Evolutionary conservation across 768 basidiomycete genomes (phyloP).

Genomic region (Agrocybe pediades): DNA sequence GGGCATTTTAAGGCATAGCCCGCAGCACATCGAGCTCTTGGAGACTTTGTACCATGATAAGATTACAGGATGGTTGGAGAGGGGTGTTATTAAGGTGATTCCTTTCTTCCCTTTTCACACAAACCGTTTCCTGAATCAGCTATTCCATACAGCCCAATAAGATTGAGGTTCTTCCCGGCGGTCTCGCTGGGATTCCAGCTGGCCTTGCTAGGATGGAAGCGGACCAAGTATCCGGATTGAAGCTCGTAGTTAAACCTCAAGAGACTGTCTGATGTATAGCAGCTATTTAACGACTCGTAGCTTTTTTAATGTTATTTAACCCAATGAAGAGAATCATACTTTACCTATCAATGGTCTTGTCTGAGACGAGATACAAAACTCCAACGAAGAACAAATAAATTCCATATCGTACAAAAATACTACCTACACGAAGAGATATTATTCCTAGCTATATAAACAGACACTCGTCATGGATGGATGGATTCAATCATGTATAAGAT

Average conservation of each 20-base stretch:
- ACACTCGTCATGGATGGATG: too few relatives aligned
- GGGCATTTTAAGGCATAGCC: slow-evolving; percentile 5
- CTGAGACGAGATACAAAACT: too few relatives aligned
- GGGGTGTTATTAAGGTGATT: slow-evolving; percentile 21
- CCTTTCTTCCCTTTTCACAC: background rate
- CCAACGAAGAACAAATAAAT: too few relatives aligned
- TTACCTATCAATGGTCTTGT: too few relatives aligned
- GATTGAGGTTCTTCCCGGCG: slow-evolving; percentile 42
- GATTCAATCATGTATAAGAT: too few relatives aligned
- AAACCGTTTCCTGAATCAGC: background rate
- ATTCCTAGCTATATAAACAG: too few relatives aligned
- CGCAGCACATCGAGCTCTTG: slow-evolving; percentile 17
- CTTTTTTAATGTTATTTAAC: too few relatives aligned
- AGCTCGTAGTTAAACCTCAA: slow-evolving; percentile 44
- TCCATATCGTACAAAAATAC: too few relatives aligned
- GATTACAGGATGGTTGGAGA: slow-evolving; percentile 13
- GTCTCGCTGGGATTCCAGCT: slow-evolving; percentile 42
- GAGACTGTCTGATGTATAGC: too few relatives aligned
- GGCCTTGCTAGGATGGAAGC: slow-evolving; percentile 43
- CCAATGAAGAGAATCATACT: too few relatives aligned
- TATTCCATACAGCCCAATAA: slow-evolving; percentile 39
- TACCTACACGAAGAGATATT: too few relatives aligned
- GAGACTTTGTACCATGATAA: slow-evolving; percentile 15
- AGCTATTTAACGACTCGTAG: too few relatives aligned
- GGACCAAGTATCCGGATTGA: slow-evolving; percentile 43